Percentiles rank a stretch among this genome's conserved stretches.
phyloP scores from a whole-genome alignment of 148 eudicot species.

The Chenopodium berlandieri region DNA sequence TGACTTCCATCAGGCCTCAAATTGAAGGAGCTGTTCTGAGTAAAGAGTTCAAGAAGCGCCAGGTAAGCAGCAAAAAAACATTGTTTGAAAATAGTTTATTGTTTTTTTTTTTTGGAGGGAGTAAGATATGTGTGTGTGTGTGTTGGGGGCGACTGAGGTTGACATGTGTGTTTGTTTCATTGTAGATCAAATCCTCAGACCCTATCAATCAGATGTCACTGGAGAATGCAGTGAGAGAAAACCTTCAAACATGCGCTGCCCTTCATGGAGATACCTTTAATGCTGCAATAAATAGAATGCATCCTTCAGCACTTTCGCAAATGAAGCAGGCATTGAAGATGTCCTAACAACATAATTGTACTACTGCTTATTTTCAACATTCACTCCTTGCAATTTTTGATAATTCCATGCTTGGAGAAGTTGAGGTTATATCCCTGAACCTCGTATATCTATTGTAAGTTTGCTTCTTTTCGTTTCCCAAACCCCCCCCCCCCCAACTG shows the following conservation, averaged over 20 bases:
- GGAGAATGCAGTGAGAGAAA: constrained; percentile 82
- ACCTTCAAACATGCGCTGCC: constrained; percentile 89
- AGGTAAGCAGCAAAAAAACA: constrained; percentile 42
- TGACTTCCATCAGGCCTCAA: constrained; percentile 64
- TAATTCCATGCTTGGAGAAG: constrained; percentile 9
- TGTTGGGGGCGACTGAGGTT: neutral
- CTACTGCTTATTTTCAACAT: constrained; percentile 2
- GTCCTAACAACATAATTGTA: constrained; percentile 36
- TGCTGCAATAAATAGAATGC: constrained; percentile 74
- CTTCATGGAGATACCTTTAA: constrained; percentile 92
- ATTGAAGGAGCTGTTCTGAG: constrained; percentile 57
- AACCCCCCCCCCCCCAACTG: neutral
- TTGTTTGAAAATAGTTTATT: neutral
- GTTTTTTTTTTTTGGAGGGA: neutral
- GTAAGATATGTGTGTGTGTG: neutral
- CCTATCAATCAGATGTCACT: constrained; percentile 78
- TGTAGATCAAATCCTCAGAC: constrained; percentile 82
- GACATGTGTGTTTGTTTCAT: constrained; percentile 13
- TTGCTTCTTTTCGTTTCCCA: neutral
- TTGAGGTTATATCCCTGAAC: constrained; percentile 13
- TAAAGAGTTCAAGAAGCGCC: constrained; percentile 86
- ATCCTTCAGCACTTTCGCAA: constrained; percentile 83
- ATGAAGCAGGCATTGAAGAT: constrained; percentile 85
- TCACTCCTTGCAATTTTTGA: constrained; percentile 26
- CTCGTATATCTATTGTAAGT: constrained; percentile 23